Percentiles rank a stretch among this genome's conserved stretches.
Evolutionary conservation across 2,329 filamentous ascomycete species (phyloP).

Genomic region (Fusarium palustre): DNA sequence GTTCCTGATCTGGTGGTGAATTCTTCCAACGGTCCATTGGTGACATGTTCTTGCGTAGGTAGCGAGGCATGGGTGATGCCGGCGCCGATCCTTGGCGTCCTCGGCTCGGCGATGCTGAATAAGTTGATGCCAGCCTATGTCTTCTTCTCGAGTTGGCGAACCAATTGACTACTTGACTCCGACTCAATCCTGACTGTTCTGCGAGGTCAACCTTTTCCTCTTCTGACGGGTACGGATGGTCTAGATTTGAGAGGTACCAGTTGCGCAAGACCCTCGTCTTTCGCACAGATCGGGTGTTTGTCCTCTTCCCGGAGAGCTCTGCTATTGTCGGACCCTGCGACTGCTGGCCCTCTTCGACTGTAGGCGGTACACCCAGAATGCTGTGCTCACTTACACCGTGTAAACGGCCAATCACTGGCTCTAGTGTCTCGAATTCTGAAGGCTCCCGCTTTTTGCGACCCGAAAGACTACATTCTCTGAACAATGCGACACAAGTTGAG

Average conservation of each 20-base stretch:
- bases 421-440: slow-evolving; percentile 59
- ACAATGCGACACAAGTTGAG: slow-evolving; percentile 63
- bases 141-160: slow-evolving; percentile 64
- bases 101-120: slow-evolving; percentile 45
- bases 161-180: slow-evolving; percentile 61
- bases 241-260: slow-evolving; percentile 60
- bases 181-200: slow-evolving; percentile 58
- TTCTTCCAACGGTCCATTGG: slow-evolving; percentile 59
- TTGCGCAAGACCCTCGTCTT: slow-evolving; percentile 59
- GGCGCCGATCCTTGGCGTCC: slow-evolving; percentile 48
- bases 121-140: slow-evolving; percentile 52
- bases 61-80: slow-evolving; percentile 58
- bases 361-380: slow-evolving; percentile 19
- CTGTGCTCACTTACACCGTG: slow-evolving; percentile 60
- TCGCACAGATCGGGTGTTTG: slow-evolving; percentile 57
- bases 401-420: slow-evolving; percentile 61
- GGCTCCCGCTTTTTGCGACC: slow-evolving; percentile 58
- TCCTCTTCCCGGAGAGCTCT: slow-evolving; percentile 47
- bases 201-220: slow-evolving; percentile 57
- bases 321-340: slow-evolving; percentile 17
- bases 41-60: slow-evolving; percentile 52
- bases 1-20: slow-evolving; percentile 60
- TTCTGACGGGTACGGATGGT: slow-evolving; percentile 62
- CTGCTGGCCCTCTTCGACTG: slow-evolving; percentile 19
- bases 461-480: slow-evolving; percentile 62